These are phyloP conservation scores for Moniliella sp. DNA, from an alignment of 1,284 basidiomycete species.

Conservation along the genomic window DNA sequence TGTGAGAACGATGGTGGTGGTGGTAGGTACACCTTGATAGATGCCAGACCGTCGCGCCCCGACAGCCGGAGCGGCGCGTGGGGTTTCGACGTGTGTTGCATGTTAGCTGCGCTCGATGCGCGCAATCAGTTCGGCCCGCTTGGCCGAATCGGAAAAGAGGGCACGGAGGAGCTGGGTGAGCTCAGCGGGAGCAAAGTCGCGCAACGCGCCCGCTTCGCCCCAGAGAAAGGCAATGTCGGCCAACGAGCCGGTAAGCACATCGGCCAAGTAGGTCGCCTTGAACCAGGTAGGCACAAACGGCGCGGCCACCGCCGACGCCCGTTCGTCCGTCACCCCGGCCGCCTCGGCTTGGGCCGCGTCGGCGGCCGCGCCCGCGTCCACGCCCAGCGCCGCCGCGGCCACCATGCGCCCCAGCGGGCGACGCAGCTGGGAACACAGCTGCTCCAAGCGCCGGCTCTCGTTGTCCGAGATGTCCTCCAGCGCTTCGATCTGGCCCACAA, in stretches of 20 bases:
- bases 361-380: constrained; percentile 39
- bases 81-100: too few relatives aligned
- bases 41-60: too few relatives aligned
- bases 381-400: constrained; percentile 40
- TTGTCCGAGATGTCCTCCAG: constrained; percentile 72
- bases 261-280: constrained; percentile 27
- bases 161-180: constrained; percentile 59
- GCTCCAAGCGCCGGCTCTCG: constrained; percentile 62
- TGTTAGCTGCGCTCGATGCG: too few relatives aligned
- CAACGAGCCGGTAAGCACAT: constrained; percentile 26
- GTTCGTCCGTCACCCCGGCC: background rate
- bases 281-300: constrained; percentile 26
- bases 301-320: constrained; percentile 8
- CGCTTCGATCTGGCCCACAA: constrained; percentile 54
- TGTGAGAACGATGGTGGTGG: too few relatives aligned
- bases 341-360: constrained; percentile 2
- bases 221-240: constrained; percentile 67
- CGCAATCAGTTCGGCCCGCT: constrained; percentile 14
- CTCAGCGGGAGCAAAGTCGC: constrained; percentile 71
- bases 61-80: too few relatives aligned
- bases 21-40: too few relatives aligned
- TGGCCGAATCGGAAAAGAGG: constrained; percentile 47
- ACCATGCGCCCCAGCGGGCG: constrained; percentile 56
- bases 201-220: constrained; percentile 62
- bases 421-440: constrained; percentile 57